A percentile compares a stretch with the other conserved stretches of the same genome.
Conservation (phyloP, 2,329 filamentous ascomycete genomes). For the Fonsecaea pugnacius region DNA sequence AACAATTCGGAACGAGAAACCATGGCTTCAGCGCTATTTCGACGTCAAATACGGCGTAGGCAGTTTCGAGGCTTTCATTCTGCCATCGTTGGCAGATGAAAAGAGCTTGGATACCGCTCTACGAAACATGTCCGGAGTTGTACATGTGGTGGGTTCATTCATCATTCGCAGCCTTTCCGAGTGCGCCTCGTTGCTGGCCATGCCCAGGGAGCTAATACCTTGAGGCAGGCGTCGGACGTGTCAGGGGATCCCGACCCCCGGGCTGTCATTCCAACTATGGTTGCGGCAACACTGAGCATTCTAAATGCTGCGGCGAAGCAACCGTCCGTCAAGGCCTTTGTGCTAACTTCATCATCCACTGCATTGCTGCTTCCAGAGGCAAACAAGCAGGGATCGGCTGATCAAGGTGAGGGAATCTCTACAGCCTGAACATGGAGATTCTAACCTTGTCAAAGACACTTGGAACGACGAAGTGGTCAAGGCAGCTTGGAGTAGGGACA, state of each 20-base stretch:
- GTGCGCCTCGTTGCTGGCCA: too few species aligned
- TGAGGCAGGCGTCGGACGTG: slow-evolving; percentile 37
- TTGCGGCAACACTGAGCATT: neutral
- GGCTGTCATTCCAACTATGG: slow-evolving; percentile 44
- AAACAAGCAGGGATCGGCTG: too few species aligned
- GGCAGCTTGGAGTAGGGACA: slow-evolving; percentile 7
- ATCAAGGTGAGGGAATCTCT: too few species aligned
- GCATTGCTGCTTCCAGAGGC: too few species aligned
- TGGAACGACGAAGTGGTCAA: slow-evolving; percentile 45
- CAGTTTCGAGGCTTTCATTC: slow-evolving; percentile 43
- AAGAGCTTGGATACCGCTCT: slow-evolving; percentile 38
- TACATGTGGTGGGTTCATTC: slow-evolving; percentile 37
- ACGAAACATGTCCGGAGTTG: slow-evolving; percentile 44
- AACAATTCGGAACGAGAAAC: slow-evolving; percentile 47
- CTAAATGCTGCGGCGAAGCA: slow-evolving; percentile 18
- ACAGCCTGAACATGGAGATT: too few species aligned
- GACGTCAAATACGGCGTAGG: slow-evolving; percentile 43
- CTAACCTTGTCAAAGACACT: slow-evolving; percentile 38
- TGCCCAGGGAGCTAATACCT: too few species aligned
- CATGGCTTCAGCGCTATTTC: slow-evolving; percentile 39
- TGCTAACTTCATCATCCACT: slow-evolving; percentile 12
- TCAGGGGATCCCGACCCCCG: slow-evolving; percentile 46
- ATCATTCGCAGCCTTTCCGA: neutral
- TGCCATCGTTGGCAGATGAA: slow-evolving; percentile 42
- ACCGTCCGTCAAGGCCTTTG: slow-evolving; percentile 40